Evolutionary conservation across 1,139 yeast species (phyloP), one percentile per base, ranked within the genome.

Genomic region (Williopsis jadinii): DNA sequence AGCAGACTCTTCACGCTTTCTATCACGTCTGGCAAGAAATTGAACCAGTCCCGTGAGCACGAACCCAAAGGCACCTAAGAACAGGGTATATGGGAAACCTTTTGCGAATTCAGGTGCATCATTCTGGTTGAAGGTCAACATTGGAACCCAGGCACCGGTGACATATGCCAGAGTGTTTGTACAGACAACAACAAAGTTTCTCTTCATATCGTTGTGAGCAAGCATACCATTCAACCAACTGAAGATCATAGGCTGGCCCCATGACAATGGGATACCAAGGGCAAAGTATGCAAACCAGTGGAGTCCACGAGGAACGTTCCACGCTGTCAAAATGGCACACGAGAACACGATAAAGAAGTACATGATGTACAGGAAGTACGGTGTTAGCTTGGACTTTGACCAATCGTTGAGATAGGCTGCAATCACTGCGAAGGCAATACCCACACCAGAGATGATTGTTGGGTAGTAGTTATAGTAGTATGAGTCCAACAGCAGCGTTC

Each of bases 151-250:
- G 14, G 51, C 49, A 36, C 51, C 49, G 2, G 55, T 52, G 12
- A 49, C 52, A 37, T 52, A 50, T 5, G 55, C 50, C 41, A 44
- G 24, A 1, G 49, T 48, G 34, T 52, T 50, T 5, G 54, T 49
- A 12, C 43, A 38, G 12, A 52, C 55, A 26, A 52, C 55, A 13
- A 52, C 55, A 33, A 52, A 52, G 34, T 50, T 52, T 46, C 55
- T 46, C 46, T 52, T 52, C 55, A 52, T 50, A 32, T 50, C 55
- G 35, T 52, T 50, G 30, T 43, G 58, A 24, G 62, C 59, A 13
- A 75, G 52, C 32, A 70, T 48, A 32, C 76, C 56, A 50, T 77
- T 77, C 12, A 75, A 66, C 82, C 81, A 77, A 2, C 78, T 62
- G 43, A 71, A 75, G n/a, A 76, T 72, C 50, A 71, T 50, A 32